Conservation (phyloP, 768 basidiomycete species). For the Trametes elegans region DNA sequence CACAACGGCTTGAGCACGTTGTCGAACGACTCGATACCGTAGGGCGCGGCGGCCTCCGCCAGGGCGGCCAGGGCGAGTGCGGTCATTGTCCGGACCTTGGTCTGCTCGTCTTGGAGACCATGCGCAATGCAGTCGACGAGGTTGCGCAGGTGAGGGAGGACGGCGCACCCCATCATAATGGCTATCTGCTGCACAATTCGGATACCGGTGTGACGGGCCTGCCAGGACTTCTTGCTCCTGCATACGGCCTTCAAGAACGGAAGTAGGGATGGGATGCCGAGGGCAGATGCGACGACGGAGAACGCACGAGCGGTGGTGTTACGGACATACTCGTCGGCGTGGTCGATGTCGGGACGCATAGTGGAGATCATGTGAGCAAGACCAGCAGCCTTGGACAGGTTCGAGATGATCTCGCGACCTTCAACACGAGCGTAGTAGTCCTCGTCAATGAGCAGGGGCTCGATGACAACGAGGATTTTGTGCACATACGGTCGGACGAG, state of each 20-base stretch:
- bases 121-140: constrained; percentile 95
- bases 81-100: constrained; percentile 96
- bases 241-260: constrained; percentile 99
- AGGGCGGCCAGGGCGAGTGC: constrained; percentile 89
- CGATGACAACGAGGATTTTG: constrained; percentile 99
- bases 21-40: constrained; percentile 99
- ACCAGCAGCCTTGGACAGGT: constrained; percentile 97
- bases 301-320: constrained; percentile 99
- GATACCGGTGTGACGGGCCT: constrained; percentile 98
- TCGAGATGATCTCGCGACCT: constrained; percentile 98
- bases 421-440: constrained; percentile 97
- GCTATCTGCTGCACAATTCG: constrained; percentile 99
- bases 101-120: constrained; percentile 90
- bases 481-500: constrained; percentile 98
- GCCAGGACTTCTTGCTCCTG: constrained; percentile 99
- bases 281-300: constrained; percentile 97
- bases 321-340: constrained; percentile 98
- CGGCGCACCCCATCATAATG: constrained; percentile 99
- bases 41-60: constrained; percentile 95
- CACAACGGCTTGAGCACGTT: constrained; percentile 93
- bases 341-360: constrained; percentile 99
- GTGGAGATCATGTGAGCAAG: constrained; percentile 99
- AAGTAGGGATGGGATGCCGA: constrained; percentile 95
- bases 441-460: constrained; percentile 97
- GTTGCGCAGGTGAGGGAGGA: constrained; percentile 94